These are phyloP conservation scores for Debaryomyces fabryi DNA, from an alignment of 1,139 yeast species.

Conservation along the genomic window DNA sequence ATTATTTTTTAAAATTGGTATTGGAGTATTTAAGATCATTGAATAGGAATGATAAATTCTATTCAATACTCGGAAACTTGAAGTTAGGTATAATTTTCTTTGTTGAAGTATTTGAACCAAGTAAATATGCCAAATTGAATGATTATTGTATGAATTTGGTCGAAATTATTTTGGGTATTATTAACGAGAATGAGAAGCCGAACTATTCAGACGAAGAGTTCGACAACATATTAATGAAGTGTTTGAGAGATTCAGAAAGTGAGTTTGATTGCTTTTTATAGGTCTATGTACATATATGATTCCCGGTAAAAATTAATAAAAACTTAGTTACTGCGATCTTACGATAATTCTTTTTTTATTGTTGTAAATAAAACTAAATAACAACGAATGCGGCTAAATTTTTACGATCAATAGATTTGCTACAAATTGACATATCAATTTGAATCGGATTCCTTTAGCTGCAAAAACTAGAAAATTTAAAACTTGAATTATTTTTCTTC, in stretches of 20 bases:
- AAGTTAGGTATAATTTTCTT: slow-evolving; percentile 44
- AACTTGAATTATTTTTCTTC: not conserved
- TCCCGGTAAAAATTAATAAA: not conserved
- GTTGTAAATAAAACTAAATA: too few relatives aligned
- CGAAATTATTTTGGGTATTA: slow-evolving; percentile 35
- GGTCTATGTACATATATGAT: not conserved
- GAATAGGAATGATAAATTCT: slow-evolving; percentile 19
- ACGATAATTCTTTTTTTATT: not conserved
- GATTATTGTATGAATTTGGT: slow-evolving; percentile 41
- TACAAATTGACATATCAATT: not conserved
- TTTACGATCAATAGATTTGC: not conserved
- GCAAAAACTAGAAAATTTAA: not conserved
- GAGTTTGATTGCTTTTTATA: slow-evolving; percentile 30
- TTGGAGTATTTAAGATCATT: slow-evolving; percentile 35
- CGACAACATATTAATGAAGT: slow-evolving; percentile 31
- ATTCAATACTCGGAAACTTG: slow-evolving; percentile 26
- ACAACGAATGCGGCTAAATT: not conserved
- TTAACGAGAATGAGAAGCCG: slow-evolving; percentile 31
- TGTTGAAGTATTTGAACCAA: slow-evolving; percentile 44
- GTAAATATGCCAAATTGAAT: slow-evolving; percentile 37
- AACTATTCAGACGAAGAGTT: slow-evolving; percentile 29
- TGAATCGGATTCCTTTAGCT: not conserved
- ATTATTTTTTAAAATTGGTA: slow-evolving; percentile 36
- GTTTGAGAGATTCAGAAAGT: slow-evolving; percentile 34
- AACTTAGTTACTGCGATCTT: not conserved